phyloP scores from a whole-genome alignment of 1,284 basidiomycete genomes.

The Sporisorium reilianum region DNA sequence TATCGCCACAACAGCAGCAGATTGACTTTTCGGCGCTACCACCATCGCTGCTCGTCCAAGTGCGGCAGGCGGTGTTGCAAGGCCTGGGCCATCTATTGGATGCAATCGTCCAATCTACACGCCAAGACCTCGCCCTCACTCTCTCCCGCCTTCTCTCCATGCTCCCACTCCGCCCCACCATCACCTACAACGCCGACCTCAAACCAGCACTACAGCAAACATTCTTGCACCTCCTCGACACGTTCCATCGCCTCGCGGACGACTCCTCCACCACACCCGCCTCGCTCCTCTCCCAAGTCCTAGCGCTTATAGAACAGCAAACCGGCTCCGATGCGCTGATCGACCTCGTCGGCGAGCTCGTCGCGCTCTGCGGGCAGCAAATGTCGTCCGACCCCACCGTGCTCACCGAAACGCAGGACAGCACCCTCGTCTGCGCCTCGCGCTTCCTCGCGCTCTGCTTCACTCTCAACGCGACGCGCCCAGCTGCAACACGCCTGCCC shows the following conservation, averaged over 20 bases:
- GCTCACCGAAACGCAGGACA: slow-evolving; percentile 33
- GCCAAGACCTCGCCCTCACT: slow-evolving; percentile 4
- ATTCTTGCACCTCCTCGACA: slow-evolving; percentile 22
- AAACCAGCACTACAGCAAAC: slow-evolving; percentile 4
- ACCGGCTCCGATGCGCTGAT: slow-evolving; percentile 8
- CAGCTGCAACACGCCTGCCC: slow-evolving; percentile 7
- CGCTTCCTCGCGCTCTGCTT: slow-evolving; percentile 36
- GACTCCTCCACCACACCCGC: background rate
- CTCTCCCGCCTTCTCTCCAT: slow-evolving; percentile 14
- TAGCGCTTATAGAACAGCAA: background rate
- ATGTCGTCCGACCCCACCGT: slow-evolving; percentile 38
- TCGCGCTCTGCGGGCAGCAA: slow-evolving; percentile 43
- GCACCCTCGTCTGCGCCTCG: slow-evolving; percentile 17
- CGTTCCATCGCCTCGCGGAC: background rate
- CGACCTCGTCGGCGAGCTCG: slow-evolving; percentile 28
- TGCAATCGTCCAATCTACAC: slow-evolving; percentile 3
- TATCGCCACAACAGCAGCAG: slow-evolving; percentile 1
- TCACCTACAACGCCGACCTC: slow-evolving; percentile 9
- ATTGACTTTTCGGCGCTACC: slow-evolving; percentile 19
- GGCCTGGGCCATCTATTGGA: slow-evolving; percentile 10
- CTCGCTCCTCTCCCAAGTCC: slow-evolving; percentile 13
- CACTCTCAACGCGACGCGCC: slow-evolving; percentile 18
- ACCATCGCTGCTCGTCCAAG: slow-evolving; percentile 3
- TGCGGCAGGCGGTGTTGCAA: slow-evolving; percentile 19
- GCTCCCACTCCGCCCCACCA: slow-evolving; percentile 13